Percentiles rank a stretch among this genome's conserved stretches.
Evolutionary conservation across 345 rosid species (phyloP).

Genomic region (Erodium maritimum): DNA sequence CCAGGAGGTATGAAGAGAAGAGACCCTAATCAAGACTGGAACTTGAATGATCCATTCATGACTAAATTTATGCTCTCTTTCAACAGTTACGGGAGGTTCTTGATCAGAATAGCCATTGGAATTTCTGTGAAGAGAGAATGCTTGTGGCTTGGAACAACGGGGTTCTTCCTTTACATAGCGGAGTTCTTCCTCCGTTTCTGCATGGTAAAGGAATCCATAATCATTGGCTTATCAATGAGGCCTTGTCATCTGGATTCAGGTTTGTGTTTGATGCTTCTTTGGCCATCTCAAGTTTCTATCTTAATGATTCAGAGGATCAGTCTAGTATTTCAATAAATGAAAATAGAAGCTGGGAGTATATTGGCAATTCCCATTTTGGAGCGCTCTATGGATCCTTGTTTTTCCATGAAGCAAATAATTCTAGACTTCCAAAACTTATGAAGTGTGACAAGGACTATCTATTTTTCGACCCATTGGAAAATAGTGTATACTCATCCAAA

Average conservation of each 20-base stretch:
- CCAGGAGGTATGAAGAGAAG: slow-evolving; percentile 51
- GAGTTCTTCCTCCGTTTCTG: slow-evolving; percentile 78
- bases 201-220: slow-evolving; percentile 54
- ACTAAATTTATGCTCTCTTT: slow-evolving; percentile 24
- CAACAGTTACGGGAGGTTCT: slow-evolving; percentile 65
- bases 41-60: slow-evolving; percentile 9
- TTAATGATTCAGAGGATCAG: slow-evolving; percentile 15
- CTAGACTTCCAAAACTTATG: slow-evolving; percentile 36
- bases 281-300: slow-evolving; percentile 39
- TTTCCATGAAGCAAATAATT: slow-evolving; percentile 31
- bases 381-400: slow-evolving; percentile 48
- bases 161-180: slow-evolving; percentile 45
- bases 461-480: slow-evolving; percentile 25
- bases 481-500: slow-evolving; percentile 11
- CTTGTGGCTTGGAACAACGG: slow-evolving; percentile 70
- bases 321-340: slow-evolving; percentile 13
- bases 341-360: slow-evolving; percentile 59
- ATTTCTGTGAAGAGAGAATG: slow-evolving; percentile 36
- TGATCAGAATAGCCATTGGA: slow-evolving; percentile 19
- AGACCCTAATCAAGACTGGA: slow-evolving; percentile 12
- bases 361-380: slow-evolving; percentile 63
- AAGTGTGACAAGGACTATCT: slow-evolving; percentile 41
- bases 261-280: slow-evolving; percentile 72
- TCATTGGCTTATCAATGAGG: slow-evolving; percentile 66
- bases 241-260: slow-evolving; percentile 44